Conservation (phyloP, 169 alveolate species). For the Condylostoma magnum region DNA sequence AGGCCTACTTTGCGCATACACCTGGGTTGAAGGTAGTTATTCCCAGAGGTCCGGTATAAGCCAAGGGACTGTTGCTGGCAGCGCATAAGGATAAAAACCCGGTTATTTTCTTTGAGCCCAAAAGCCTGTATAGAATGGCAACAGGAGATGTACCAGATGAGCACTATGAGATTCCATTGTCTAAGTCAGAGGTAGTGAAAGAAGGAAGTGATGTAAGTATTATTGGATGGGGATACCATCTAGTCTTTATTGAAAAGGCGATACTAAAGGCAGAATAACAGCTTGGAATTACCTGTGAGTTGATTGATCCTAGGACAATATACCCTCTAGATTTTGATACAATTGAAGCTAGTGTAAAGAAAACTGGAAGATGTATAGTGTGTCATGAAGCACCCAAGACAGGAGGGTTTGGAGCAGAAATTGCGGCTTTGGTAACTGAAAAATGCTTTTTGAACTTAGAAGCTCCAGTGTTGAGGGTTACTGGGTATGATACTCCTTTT, state of each 20-base stretch:
- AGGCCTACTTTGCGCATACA: constrained; percentile 95
- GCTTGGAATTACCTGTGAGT: constrained; percentile 87
- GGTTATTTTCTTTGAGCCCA: constrained; percentile 97
- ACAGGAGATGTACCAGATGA: constrained; percentile 92
- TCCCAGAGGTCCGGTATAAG: constrained; percentile 95
- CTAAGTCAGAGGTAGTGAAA: constrained; percentile 91
- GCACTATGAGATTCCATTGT: constrained; percentile 90
- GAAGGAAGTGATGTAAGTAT: constrained; percentile 92
- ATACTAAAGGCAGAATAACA: constrained; percentile 86
- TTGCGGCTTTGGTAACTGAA: constrained; percentile 90
- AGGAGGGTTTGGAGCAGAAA: constrained; percentile 93
- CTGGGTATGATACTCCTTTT: constrained; percentile 97
- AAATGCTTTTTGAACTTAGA: constrained; percentile 91
- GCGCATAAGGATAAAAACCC: constrained; percentile 89
- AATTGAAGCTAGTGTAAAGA: constrained; percentile 87
- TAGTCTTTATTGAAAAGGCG: constrained; percentile 83
- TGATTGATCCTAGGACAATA: constrained; percentile 95
- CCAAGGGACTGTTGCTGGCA: constrained; percentile 89
- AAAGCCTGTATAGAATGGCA: constrained; percentile 93
- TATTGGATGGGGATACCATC: constrained; percentile 87
- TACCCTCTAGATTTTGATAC: constrained; percentile 96
- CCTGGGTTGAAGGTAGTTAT: constrained; percentile 94
- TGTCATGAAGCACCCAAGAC: constrained; percentile 95
- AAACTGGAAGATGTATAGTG: constrained; percentile 91
- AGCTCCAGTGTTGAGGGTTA: constrained; percentile 93